These are phyloP conservation scores for Erodium maritimum DNA, from an alignment of 345 rosid genomes.

Conservation along the genomic window DNA sequence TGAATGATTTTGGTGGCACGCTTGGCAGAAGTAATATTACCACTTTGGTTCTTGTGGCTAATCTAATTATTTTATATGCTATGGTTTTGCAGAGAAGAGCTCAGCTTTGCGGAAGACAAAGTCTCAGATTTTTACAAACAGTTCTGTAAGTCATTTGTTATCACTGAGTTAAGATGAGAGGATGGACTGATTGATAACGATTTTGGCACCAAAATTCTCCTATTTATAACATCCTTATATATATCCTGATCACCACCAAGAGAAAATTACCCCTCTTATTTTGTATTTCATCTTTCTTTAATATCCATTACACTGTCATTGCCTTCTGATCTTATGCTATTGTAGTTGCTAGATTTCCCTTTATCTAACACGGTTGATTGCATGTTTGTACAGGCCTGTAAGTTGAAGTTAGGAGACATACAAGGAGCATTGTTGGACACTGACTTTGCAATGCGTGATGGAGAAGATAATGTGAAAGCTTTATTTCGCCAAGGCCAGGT, in stretches of 20 bases:
- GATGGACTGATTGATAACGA: not conserved
- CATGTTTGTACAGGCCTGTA: constrained; percentile 1
- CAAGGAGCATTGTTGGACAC: constrained; percentile 7
- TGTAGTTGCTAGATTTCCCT: too few species aligned
- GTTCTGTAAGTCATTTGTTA: not conserved
- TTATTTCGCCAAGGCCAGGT: not conserved
- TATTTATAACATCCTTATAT: not conserved
- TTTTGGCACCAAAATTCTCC: not conserved
- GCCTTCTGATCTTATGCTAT: not conserved
- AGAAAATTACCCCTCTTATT: not conserved
- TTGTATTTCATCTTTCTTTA: not conserved
- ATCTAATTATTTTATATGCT: not conserved
- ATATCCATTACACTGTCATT: not conserved
- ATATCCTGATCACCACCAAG: not conserved
- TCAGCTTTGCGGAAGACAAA: constrained; percentile 3
- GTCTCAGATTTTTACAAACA: constrained; percentile 2
- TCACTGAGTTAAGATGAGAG: not conserved
- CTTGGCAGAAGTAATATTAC: too few species aligned
- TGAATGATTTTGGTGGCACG: not conserved
- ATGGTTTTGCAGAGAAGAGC: not conserved
- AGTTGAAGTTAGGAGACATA: constrained; percentile 3
- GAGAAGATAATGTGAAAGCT: not conserved
- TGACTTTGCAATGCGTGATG: not conserved
- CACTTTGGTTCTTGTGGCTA: not conserved
- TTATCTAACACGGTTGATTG: not conserved